Evolutionary conservation across 2,329 filamentous ascomycete species (phyloP).

Genomic region (Bipolaris zeicola): DNA sequence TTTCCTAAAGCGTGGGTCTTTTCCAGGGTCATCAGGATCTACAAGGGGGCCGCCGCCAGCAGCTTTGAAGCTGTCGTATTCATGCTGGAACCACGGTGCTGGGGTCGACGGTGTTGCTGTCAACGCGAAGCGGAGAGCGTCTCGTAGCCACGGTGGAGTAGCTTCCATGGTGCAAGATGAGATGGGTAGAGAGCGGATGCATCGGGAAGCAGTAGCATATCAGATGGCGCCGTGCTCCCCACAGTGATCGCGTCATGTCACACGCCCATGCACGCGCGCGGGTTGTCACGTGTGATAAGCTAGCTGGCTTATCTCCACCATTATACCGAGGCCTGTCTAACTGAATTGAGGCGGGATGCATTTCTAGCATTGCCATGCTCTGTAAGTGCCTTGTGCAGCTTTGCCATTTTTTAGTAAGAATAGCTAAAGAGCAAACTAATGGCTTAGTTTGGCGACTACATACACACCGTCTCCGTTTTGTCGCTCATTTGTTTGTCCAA

Average conservation of each 20-base stretch:
- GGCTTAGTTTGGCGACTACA: not conserved
- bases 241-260: conserved; percentile 19
- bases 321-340: conserved; percentile 14
- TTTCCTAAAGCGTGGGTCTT: conserved; percentile 44
- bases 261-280: not conserved
- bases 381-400: not conserved
- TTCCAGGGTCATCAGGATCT: conserved; percentile 41
- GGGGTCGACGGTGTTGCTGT: conserved; percentile 31
- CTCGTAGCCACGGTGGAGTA: conserved; percentile 27
- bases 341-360: conserved; percentile 8
- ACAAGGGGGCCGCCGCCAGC: conserved; percentile 20
- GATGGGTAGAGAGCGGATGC: conserved; percentile 2
- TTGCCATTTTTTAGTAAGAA: not conserved
- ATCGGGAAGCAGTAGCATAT: conserved; percentile 10
- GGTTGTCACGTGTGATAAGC: conserved; percentile 22
- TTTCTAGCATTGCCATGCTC: not conserved
- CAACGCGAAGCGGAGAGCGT: conserved; percentile 32
- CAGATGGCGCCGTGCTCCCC: conserved; percentile 12
- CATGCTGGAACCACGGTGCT: conserved; percentile 20
- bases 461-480: not conserved
- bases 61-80: conserved; percentile 7
- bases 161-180: conserved; percentile 10
- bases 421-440: not conserved
- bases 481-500: conserved; percentile 76
- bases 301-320: not conserved